These are phyloP conservation scores for Colletotrichum gloeosporioides DNA, from an alignment of 2,329 filamentous ascomycete genomes.

Conservation along the genomic window DNA sequence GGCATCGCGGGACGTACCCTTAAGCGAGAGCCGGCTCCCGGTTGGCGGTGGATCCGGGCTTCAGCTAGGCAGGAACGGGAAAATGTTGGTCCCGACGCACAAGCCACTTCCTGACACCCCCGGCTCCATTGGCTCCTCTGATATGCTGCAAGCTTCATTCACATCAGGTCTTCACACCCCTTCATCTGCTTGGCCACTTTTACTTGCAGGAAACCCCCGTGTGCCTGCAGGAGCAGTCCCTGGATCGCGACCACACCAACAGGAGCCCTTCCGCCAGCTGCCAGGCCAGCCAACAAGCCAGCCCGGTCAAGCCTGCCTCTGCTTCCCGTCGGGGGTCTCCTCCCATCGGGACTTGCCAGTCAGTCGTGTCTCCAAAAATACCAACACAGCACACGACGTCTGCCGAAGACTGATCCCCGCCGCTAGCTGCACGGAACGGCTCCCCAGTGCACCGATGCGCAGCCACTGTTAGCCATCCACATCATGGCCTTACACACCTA, in stretches of 20 bases:
- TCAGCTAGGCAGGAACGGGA: not conserved
- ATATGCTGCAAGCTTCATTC: not conserved
- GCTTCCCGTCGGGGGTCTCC: not conserved
- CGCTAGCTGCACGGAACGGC: not conserved
- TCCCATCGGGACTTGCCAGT: not conserved
- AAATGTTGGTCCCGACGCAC: not conserved
- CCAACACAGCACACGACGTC: not conserved
- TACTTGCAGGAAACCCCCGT: not conserved
- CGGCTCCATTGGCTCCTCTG: not conserved
- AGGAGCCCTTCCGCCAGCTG: not conserved
- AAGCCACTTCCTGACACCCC: not conserved
- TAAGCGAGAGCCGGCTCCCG: not conserved
- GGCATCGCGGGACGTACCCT: not conserved
- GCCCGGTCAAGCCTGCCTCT: not conserved
- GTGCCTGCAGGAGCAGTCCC: conserved; percentile 17
- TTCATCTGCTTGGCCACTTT: not conserved
- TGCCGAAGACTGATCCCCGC: conserved; percentile 6
- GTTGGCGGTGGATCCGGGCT: not conserved
- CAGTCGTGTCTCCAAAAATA: not conserved
- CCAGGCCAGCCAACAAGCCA: not conserved
- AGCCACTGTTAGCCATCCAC: not conserved
- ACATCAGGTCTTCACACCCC: not conserved
- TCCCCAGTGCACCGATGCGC: not conserved
- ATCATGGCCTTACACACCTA: not conserved
- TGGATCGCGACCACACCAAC: not conserved